These are phyloP conservation scores for Metarhizium album DNA, from an alignment of 2,329 filamentous ascomycete species.

Conservation along the genomic window DNA sequence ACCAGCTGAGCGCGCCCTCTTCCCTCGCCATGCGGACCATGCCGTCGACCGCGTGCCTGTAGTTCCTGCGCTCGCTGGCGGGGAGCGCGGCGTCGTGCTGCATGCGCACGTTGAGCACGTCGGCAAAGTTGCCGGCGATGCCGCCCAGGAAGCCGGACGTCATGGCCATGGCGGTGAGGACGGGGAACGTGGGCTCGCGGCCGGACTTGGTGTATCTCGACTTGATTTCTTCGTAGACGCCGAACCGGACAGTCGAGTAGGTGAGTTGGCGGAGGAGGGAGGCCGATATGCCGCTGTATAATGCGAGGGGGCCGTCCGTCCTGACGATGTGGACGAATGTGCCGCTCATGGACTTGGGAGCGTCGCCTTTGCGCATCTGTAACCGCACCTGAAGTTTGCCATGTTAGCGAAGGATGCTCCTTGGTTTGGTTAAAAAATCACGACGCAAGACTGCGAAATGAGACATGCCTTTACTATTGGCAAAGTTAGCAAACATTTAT, in stretches of 20 bases:
- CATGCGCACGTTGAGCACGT: conserved; percentile 97
- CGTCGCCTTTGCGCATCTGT: conserved; percentile 69
- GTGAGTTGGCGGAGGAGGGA: conserved; percentile 88
- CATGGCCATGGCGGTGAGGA: conserved; percentile 74
- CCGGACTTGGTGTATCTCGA: conserved; percentile 42
- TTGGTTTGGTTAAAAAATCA: not conserved
- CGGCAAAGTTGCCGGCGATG: conserved; percentile 83
- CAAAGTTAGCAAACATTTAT: not conserved
- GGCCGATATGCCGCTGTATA: conserved; percentile 88
- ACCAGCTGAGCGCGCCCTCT: conserved; percentile 67
- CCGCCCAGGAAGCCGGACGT: conserved; percentile 81
- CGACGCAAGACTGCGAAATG: not conserved
- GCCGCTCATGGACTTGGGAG: conserved; percentile 69
- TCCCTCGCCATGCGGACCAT: conserved; percentile 76
- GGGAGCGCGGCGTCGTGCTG: conserved; percentile 82
- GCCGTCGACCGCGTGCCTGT: conserved; percentile 80
- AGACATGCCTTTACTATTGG: conserved; percentile 8
- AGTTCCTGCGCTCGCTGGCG: conserved; percentile 64
- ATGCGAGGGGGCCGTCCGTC: conserved; percentile 62
- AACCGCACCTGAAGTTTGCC: conserved; percentile 60
- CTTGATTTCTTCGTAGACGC: conserved; percentile 92
- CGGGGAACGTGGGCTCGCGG: conserved; percentile 53
- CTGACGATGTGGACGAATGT: conserved; percentile 77
- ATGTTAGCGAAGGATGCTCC: not conserved
- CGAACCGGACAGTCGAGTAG: conserved; percentile 93